Base-by-base conservation (phyloP, 176 grass and related monocot species). In the Carex littledalei region DNA sequence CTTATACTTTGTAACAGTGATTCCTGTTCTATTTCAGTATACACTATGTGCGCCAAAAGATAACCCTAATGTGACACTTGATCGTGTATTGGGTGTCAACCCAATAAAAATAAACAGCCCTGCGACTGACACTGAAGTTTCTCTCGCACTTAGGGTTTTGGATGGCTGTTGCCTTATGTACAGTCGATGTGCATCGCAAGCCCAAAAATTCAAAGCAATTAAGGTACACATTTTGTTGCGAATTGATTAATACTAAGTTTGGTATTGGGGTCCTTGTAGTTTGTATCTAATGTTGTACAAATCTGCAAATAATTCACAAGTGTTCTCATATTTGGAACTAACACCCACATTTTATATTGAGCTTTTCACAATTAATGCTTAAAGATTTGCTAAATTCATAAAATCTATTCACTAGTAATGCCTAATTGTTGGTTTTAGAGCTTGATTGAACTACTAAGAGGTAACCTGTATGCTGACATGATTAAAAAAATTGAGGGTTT, bases 131-230 rank as follows among this genome's bases (percentile, higher is more conserved):
- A 89, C 80, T 26, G 97, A 99, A 99, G 86, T 99, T 91, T 85
- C 91, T 81, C 91, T 99, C 53, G 91, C 91, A 86, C 96, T 99
- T 88, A 92, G 96, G 86, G 93, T 99, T 75, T 87, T 99, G 84
- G 96, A 95, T 92, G 97, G 91, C 43, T 99, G 91, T 84, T 99
- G 96, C 83, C 93, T 99, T 89, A 82, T 99, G 74, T 93, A 99
- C 88, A 91, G 79, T 78, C 81, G 91, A 84, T 94, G 97, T 88
- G 90, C 97, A 82, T 85, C 85, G 80, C 90, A 94, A 61, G 91
- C 97, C 11, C 90, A 94, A 85, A 99, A 92, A 80, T 92, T 92
- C 87, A 99, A 94, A 73, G 91, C 97, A 88, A 88, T 95, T 58
- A 93, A 99, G 96, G 96, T 99, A 90, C 26, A 57, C 65, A 65